A percentile compares a stretch with the other conserved stretches of the same genome.
Conservation (phyloP, 2,329 filamentous ascomycete species). For the Camptophora hylomeconis region DNA sequence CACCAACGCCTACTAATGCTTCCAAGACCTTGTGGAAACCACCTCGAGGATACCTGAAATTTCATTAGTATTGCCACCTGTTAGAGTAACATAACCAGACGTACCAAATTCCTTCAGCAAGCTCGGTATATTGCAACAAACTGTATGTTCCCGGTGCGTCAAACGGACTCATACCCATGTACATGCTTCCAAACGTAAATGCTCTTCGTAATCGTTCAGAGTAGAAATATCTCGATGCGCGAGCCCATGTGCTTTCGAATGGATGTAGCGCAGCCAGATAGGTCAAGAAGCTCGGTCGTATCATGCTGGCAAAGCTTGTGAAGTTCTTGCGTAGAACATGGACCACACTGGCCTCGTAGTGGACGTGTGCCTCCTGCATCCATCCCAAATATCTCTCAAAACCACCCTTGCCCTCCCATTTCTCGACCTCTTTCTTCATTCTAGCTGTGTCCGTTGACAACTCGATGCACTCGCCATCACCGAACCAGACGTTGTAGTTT, state of each 20-base stretch:
- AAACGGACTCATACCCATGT: constrained; percentile 70
- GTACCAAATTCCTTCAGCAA: constrained; percentile 67
- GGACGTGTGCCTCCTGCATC: constrained; percentile 52
- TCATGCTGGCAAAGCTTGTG: constrained; percentile 43
- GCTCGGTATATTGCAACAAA: constrained; percentile 60
- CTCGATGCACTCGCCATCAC: constrained; percentile 51
- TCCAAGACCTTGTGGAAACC: constrained; percentile 56
- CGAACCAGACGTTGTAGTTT: constrained; percentile 64
- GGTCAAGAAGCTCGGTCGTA: constrained; percentile 44
- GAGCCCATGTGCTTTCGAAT: constrained; percentile 55
- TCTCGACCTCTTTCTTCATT: constrained; percentile 61
- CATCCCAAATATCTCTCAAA: constrained; percentile 57
- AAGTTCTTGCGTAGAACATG: constrained; percentile 60
- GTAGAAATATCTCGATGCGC: constrained; percentile 55
- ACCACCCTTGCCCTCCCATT: constrained; percentile 58
- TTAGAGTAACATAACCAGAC: constrained; percentile 1
- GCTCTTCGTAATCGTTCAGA: constrained; percentile 55
- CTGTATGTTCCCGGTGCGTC: constrained; percentile 64
- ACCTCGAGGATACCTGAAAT: constrained; percentile 33
- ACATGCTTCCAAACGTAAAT: constrained; percentile 71
- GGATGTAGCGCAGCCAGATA: constrained; percentile 52
- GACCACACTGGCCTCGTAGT: constrained; percentile 55
- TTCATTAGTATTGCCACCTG: neutral
- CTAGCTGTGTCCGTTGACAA: constrained; percentile 54
- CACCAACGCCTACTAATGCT: constrained; percentile 49